phyloP scores from a whole-genome alignment of 2,329 filamentous ascomycete species.

The Grosmannia clavigera region DNA sequence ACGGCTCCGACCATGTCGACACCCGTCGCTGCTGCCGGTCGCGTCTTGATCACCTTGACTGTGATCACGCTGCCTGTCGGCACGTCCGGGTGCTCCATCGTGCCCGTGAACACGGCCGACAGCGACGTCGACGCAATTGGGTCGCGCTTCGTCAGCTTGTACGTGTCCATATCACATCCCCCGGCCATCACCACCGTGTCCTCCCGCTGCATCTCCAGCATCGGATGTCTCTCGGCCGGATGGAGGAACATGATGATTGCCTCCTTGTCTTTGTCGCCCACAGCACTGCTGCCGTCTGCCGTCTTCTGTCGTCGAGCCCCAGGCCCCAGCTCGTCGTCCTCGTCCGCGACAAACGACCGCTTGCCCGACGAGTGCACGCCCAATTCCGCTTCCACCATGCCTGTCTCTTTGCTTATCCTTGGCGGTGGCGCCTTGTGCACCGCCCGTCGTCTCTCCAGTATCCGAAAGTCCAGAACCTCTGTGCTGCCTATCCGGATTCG shows the following conservation, averaged over 20 bases:
- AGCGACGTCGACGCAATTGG: slow-evolving; percentile 43
- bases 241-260: not conserved
- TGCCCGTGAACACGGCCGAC: slow-evolving; percentile 41
- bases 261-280: slow-evolving; percentile 10
- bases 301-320: slow-evolving; percentile 21
- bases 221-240: slow-evolving; percentile 30
- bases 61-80: slow-evolving; percentile 40
- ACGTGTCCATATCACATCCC: slow-evolving; percentile 38
- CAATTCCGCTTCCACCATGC: too few species aligned
- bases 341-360: slow-evolving; percentile 33
- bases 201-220: slow-evolving; percentile 37
- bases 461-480: slow-evolving; percentile 44
- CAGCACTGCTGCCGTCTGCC: slow-evolving; percentile 13
- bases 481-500: slow-evolving; percentile 36
- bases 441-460: slow-evolving; percentile 37
- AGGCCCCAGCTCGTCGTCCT: slow-evolving; percentile 23
- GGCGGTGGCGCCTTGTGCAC: slow-evolving; percentile 16
- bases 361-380: slow-evolving; percentile 33
- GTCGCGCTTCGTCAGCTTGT: slow-evolving; percentile 41
- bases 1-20: slow-evolving; percentile 16
- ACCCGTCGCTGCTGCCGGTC: slow-evolving; percentile 21
- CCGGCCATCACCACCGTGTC: slow-evolving; percentile 37
- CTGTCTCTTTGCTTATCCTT: not conserved
- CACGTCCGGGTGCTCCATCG: slow-evolving; percentile 34
- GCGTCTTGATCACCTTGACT: slow-evolving; percentile 48